Percentiles rank a stretch among this genome's conserved stretches.
Conservation (phyloP, 2,329 filamentous ascomycete genomes). For the Pyricularia sp. region DNA sequence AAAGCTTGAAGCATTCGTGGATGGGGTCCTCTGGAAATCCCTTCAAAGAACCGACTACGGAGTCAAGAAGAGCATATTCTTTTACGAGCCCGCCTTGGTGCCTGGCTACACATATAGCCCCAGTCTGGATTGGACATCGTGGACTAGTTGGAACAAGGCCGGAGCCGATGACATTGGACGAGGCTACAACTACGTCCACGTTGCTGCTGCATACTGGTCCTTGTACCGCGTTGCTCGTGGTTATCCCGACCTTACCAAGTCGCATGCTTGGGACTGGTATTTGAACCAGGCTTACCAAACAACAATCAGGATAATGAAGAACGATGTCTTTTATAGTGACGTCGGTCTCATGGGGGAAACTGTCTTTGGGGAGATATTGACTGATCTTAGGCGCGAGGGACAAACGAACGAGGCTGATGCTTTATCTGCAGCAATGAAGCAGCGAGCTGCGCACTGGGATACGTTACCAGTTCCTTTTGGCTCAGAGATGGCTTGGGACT, state of each 20-base stretch:
- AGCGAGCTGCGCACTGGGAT: conserved; percentile 40
- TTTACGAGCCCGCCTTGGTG: conserved; percentile 36
- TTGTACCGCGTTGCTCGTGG: conserved; percentile 44
- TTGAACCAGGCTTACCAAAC: conserved; percentile 43
- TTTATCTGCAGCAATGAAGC: conserved; percentile 36
- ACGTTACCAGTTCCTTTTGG: conserved; percentile 42
- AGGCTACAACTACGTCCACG: conserved; percentile 52
- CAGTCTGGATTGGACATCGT: conserved; percentile 35
- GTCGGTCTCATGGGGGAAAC: conserved; percentile 52
- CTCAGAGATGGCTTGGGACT: conserved; percentile 55
- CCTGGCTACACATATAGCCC: conserved; percentile 33
- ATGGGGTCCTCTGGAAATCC: conserved; percentile 37
- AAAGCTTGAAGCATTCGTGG: conserved; percentile 44
- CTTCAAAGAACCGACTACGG: conserved; percentile 36
- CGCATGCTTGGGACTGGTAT: conserved; percentile 43
- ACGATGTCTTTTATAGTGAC: conserved; percentile 31
- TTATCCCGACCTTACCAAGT: conserved; percentile 32
- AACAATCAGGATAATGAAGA: conserved; percentile 26
- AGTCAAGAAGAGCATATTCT: conserved; percentile 48
- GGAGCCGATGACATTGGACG: conserved; percentile 35
- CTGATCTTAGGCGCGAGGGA: conserved; percentile 39
- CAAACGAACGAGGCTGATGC: conserved; percentile 25
- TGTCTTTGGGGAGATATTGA: conserved; percentile 41
- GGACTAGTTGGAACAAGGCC: conserved; percentile 40
- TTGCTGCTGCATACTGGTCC: conserved; percentile 45